These are phyloP conservation scores for Termitomyces sp. DNA, from an alignment of 768 basidiomycete genomes.

Conservation along the genomic window DNA sequence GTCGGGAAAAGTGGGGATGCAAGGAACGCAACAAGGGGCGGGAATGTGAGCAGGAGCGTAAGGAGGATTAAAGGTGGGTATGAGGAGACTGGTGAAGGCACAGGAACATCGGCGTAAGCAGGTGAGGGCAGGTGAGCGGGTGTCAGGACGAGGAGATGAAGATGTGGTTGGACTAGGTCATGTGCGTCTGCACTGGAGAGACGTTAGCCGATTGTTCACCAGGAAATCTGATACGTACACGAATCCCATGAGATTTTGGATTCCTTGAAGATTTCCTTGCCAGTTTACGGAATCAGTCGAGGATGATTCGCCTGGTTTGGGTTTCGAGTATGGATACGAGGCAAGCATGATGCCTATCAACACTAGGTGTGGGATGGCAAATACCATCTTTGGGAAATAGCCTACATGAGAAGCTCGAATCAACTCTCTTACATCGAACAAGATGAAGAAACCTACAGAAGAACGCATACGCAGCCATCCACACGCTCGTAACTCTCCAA, in stretches of 20 bases:
- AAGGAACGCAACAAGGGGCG: constrained; percentile 46
- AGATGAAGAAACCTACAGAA: constrained; percentile 52
- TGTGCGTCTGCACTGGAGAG: constrained; percentile 56
- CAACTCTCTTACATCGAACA: neutral
- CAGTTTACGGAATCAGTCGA: constrained; percentile 65
- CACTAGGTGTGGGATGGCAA: constrained; percentile 64
- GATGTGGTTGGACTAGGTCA: constrained; percentile 48
- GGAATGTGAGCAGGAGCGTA: constrained; percentile 41
- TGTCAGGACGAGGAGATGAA: constrained; percentile 48
- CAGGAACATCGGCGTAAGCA: constrained; percentile 20
- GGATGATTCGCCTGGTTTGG: constrained; percentile 22
- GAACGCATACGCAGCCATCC: constrained; percentile 76
- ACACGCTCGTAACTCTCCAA: constrained; percentile 66
- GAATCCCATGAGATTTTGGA: constrained; percentile 89
- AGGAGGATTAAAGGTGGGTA: constrained; percentile 54
- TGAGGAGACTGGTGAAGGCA: constrained; percentile 29
- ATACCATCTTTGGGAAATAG: constrained; percentile 68
- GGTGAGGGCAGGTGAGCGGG: constrained; percentile 36
- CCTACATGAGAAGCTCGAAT: constrained; percentile 38
- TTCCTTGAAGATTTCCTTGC: constrained; percentile 84
- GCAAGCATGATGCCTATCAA: constrained; percentile 65
- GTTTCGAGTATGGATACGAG: constrained; percentile 50
- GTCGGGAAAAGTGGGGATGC: constrained; percentile 26
- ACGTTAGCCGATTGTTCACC: neutral
- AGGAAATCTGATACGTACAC: constrained; percentile 44